Evolutionary conservation across 1,284 basidiomycete species (phyloP).

Genomic region (Heliocybe sulcata): DNA sequence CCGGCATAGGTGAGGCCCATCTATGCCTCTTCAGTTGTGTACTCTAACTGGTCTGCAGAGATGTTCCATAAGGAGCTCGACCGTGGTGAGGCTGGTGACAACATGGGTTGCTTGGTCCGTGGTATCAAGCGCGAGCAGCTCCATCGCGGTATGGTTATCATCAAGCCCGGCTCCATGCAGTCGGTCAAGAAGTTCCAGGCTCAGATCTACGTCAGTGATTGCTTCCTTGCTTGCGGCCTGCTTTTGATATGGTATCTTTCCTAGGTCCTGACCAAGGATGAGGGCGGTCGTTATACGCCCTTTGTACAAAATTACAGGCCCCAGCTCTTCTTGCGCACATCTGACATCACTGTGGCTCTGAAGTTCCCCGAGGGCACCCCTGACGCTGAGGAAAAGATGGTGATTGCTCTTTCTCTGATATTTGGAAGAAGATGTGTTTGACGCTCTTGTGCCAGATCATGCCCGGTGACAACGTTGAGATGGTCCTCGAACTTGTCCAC

Average conservation of each 20-base stretch:
- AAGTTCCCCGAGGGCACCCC: slow-evolving; percentile 82
- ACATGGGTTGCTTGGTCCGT: slow-evolving; percentile 97
- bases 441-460: slow-evolving; percentile 58
- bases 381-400: slow-evolving; percentile 81
- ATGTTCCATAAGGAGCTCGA: slow-evolving; percentile 99
- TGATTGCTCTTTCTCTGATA: slow-evolving; percentile 16
- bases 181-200: slow-evolving; percentile 92
- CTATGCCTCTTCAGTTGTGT: not conserved
- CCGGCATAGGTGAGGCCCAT: slow-evolving; percentile 75
- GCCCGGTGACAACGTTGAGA: slow-evolving; percentile 98
- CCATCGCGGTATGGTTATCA: slow-evolving; percentile 89
- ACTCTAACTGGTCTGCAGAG: slow-evolving; percentile 41
- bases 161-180: slow-evolving; percentile 91
- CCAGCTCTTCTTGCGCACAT: slow-evolving; percentile 94
- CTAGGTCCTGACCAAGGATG: slow-evolving; percentile 91
- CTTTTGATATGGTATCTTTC: slow-evolving; percentile 2
- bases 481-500: slow-evolving; percentile 80
- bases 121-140: slow-evolving; percentile 98
- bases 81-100: slow-evolving; percentile 96
- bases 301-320: slow-evolving; percentile 97
- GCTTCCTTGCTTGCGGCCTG: slow-evolving; percentile 3
- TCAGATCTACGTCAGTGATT: slow-evolving; percentile 71
- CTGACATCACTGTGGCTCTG: slow-evolving; percentile 85
- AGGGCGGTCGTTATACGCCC: slow-evolving; percentile 96
- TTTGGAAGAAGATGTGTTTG: slow-evolving; percentile 6